Evolutionary conservation across 805 yeast genomes (phyloP).

Genomic region (Wickerhamiella slavikovae): DNA sequence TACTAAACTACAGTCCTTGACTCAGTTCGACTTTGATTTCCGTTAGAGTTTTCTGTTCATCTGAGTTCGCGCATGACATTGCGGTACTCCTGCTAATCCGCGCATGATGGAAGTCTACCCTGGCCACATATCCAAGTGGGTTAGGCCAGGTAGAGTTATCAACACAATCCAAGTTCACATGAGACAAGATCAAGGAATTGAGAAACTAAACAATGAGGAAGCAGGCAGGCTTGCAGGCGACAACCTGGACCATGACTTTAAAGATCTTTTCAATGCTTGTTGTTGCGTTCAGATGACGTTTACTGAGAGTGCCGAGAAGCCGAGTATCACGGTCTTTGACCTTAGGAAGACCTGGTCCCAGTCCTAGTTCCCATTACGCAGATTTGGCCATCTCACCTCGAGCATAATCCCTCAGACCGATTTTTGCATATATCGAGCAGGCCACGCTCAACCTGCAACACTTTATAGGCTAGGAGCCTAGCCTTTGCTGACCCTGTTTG

Average conservation of each 20-base stretch:
- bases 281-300: conserved; percentile 39
- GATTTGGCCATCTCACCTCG: conserved; percentile 32
- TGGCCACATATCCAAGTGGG: conserved; percentile 42
- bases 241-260: conserved; percentile 30
- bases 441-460: conserved; percentile 53
- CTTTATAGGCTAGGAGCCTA: conserved; percentile 55
- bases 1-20: too few relatives aligned
- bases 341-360: conserved; percentile 42
- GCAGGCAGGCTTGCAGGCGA: conserved; percentile 26
- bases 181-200: conserved; percentile 29
- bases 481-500: conserved; percentile 60
- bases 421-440: conserved; percentile 30
- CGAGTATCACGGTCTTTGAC: conserved; percentile 28
- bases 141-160: conserved; percentile 28
- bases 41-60: too few relatives aligned
- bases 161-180: conserved; percentile 39
- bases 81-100: conserved; percentile 38
- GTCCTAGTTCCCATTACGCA: conserved; percentile 31
- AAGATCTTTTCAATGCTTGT: conserved; percentile 27
- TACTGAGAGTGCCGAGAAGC: conserved; percentile 32
- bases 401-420: conserved; percentile 37
- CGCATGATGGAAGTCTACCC: conserved; percentile 41
- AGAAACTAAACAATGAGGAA: conserved; percentile 25
- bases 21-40: too few relatives aligned
- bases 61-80: too few relatives aligned